Base-by-base conservation (phyloP, 768 basidiomycete species). In the Saitozyma podzolica region DNA sequence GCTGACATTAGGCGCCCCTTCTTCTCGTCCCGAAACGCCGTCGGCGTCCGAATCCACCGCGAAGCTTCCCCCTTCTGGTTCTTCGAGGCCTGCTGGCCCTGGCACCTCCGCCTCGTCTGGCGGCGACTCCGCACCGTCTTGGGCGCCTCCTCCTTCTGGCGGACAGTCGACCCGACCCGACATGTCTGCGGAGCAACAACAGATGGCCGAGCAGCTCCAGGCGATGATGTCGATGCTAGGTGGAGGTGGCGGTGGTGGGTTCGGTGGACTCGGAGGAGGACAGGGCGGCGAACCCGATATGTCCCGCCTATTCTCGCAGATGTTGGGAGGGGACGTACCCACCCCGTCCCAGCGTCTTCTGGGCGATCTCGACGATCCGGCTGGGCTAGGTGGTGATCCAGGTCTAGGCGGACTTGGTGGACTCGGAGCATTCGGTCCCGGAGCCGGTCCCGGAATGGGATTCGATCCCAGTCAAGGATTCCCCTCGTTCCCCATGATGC, bases 161-260 rank as follows among this genome's bases (percentile, higher is more conserved):
- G 41, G 14, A 16, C n/a, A 17, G 51, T 8, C 49, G 43, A 20
- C 54, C 7, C 14, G 40, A 2, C 47, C 10, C n/a, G 9, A 56
- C 13, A 43, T 62, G n/a, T 50, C 63, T 3, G 55, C 63, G 9
- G 68, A 68, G 43, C 70, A 72, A 49, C 67, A 65, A 62, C 67
- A 63, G 29, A 72, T 72, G 70, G 65, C 66, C 3, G 62, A 64
- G n/a, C 72, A 73, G 48, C 54, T 74, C 19, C 65, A 69, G 58
- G 61, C 62, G 19, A 71, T 74, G 69, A 71, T 74, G 70, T 69
- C 73, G 1, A 74, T 74, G 73, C 60, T 74, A 19, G 72, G 72
- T 17, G 60, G 65, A 14, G 59, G 59, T 17, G 64, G 67, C 14
- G 29, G 49, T 40, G 58, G 55, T 9, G 64, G 58, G 14, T 13